Evolutionary conservation across 2,329 filamentous ascomycete species (phyloP), one percentile per base, ranked within the genome.

Genomic region (Cordyceps tenuipes): DNA sequence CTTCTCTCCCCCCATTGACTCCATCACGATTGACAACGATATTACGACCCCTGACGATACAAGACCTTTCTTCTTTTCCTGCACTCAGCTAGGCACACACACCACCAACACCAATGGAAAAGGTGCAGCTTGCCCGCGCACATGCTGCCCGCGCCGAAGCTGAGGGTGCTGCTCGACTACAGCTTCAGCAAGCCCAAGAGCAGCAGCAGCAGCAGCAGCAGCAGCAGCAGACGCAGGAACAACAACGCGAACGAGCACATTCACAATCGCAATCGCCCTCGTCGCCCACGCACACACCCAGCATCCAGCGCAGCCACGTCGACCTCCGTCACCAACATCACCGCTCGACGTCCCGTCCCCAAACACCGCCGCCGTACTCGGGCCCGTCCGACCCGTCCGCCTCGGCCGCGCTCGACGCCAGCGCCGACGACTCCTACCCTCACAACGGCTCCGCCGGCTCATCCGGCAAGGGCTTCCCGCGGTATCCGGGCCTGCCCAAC

Each of bases 401-500:
- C 46, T 46, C 53, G 41, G 41, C 39, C 23, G 60, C 47, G 47
- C 59, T 41, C 53, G 50, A 59, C 17, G 50, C 54, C 62, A 44
- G 31, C 52, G 41, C 41, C 57, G 62, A 23, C 70, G 49, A 49
- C 31, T 26, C 21, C 51, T 48, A 55, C 19, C 57, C 57, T 19
- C 57, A 59, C 48, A 34, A 21, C 70, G 68, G 13, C 68, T 15
- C 51, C 12, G 44, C 21, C 3, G 44, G 19, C 10, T 13, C 44
- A 9, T 21, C 19, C 4, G 29, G 29, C 29, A 68, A 68, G 61
- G 59, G 60, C 41, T 63, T 61, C 3, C 72, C 73, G 47, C 71
- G 69, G 29, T 78, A 80, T 63, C 75, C 77, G 1, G 79, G 79
- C 7, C 73, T 82, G 6, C 79, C 79, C 1, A 66, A 67, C 23